Evolutionary conservation across 345 rosid genomes (phyloP).

Genomic region (Barbarea vulgaris): DNA sequence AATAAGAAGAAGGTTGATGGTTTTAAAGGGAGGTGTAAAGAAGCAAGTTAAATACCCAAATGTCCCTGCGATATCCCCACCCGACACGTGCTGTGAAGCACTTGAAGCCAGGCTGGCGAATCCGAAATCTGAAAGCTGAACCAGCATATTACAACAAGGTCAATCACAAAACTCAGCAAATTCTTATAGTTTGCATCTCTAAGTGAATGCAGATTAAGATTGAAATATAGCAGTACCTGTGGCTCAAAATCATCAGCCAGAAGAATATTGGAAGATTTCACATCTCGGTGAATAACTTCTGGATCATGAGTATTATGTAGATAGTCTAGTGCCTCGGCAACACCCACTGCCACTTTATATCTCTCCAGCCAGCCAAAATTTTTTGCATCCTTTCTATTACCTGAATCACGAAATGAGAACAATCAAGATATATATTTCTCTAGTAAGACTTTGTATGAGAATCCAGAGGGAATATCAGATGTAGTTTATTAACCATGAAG

Average conservation of each 20-base stretch:
- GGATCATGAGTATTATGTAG: constrained; percentile 68
- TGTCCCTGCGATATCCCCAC: constrained; percentile 83
- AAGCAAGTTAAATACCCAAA: constrained; percentile 64
- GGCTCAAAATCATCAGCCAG: constrained; percentile 94
- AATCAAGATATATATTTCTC: constrained; percentile 14
- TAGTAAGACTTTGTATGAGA: background rate
- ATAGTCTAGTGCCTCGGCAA: constrained; percentile 90
- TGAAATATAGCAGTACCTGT: constrained; percentile 50
- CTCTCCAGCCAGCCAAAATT: constrained; percentile 85
- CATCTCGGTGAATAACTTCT: constrained; percentile 89
- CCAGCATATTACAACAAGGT: constrained; percentile 31
- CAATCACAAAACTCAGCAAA: constrained; percentile 26
- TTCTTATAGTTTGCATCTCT: background rate
- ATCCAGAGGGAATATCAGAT: constrained; percentile 31
- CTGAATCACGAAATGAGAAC: constrained; percentile 45
- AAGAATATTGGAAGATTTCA: constrained; percentile 94
- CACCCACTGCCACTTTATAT: constrained; percentile 80
- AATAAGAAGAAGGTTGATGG: constrained; percentile 1
- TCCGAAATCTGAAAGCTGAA: constrained; percentile 97
- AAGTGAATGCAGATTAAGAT: background rate
- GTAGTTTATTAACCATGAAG: constrained; percentile 63
- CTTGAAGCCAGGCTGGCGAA: constrained; percentile 65
- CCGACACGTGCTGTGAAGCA: constrained; percentile 50
- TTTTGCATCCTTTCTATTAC: constrained; percentile 56
- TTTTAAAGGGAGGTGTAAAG: constrained; percentile 15